These are phyloP conservation scores for Cocos nucifera DNA, from an alignment of 176 grass and related monocot genomes.

Conservation along the genomic window DNA sequence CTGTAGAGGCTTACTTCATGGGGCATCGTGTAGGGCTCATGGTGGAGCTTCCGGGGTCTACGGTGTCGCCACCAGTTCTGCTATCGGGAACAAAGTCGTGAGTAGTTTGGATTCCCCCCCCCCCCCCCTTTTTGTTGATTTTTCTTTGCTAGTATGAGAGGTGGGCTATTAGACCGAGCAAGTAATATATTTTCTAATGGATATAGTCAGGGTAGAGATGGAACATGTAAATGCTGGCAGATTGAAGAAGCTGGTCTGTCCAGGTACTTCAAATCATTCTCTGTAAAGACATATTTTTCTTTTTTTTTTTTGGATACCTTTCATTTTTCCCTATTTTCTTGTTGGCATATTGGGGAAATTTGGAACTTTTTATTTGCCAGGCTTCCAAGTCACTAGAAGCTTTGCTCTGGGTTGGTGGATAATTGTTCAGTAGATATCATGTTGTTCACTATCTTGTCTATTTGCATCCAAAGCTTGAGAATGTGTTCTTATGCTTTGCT, in stretches of 20 bases:
- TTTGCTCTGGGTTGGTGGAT: too few species aligned
- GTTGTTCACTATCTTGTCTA: too few species aligned
- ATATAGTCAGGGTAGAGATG: constrained; percentile 89
- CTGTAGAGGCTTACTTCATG: background rate
- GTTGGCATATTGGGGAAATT: background rate
- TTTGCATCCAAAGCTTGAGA: background rate
- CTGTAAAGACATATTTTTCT: too few species aligned
- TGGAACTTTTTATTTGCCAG: too few species aligned
- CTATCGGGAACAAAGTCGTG: constrained; percentile 50
- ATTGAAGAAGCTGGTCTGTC: constrained; percentile 78
- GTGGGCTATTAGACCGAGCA: too few species aligned
- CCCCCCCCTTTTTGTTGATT: background rate
- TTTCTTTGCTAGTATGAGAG: background rate
- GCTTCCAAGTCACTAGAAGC: too few species aligned
- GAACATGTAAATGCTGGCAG: constrained; percentile 84
- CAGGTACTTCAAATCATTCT: constrained; percentile 24
- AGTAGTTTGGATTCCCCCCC: constrained; percentile 17
- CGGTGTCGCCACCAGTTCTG: constrained; percentile 30
- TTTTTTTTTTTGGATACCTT: background rate
- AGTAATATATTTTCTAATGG: constrained; percentile 11
- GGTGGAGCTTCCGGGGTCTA: constrained; percentile 68
- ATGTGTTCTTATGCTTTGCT: constrained; percentile 1
- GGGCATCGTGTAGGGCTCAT: constrained; percentile 61
- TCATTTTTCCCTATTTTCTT: background rate
- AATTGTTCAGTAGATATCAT: too few species aligned